These are phyloP conservation scores for Tetragonia tetragonoides DNA, from an alignment of 148 eudicot genomes.

Conservation along the genomic window DNA sequence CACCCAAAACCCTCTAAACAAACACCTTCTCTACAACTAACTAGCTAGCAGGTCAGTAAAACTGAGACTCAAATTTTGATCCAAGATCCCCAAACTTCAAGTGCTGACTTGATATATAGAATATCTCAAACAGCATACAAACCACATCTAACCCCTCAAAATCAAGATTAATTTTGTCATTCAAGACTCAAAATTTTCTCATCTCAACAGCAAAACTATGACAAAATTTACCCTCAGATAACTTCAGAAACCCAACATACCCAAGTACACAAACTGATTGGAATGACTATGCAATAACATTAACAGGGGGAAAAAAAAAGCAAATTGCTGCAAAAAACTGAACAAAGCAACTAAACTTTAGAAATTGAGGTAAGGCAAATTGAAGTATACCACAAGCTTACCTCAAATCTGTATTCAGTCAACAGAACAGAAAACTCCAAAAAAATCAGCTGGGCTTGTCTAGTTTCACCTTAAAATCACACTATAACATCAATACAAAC, in stretches of 20 bases:
- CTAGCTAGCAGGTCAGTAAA: neutral
- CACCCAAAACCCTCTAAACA: slow-evolving; percentile 4
- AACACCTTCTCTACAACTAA: neutral
- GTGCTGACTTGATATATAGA: neutral
- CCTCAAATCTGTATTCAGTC: neutral
- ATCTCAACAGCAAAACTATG: slow-evolving; percentile 1
- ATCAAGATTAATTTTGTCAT: neutral
- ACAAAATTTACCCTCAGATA: neutral
- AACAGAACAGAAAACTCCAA: neutral
- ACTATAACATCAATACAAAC: neutral
- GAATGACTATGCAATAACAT: neutral
- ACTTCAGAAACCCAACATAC: slow-evolving; percentile 2
- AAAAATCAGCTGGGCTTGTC: neutral
- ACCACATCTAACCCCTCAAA: slow-evolving; percentile 8
- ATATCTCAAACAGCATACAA: neutral
- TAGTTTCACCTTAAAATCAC: neutral
- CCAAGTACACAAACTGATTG: neutral
- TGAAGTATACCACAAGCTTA: neutral
- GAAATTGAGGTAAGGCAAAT: neutral
- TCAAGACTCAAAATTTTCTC: neutral
- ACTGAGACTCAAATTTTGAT: neutral
- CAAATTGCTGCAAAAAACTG: neutral
- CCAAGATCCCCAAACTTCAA: slow-evolving; percentile 21
- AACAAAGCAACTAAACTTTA: neutral
- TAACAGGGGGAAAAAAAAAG: neutral